Evolutionary conservation across 2,329 filamentous ascomycete genomes (phyloP).

Genomic region (Amauroascus verrucosus): DNA sequence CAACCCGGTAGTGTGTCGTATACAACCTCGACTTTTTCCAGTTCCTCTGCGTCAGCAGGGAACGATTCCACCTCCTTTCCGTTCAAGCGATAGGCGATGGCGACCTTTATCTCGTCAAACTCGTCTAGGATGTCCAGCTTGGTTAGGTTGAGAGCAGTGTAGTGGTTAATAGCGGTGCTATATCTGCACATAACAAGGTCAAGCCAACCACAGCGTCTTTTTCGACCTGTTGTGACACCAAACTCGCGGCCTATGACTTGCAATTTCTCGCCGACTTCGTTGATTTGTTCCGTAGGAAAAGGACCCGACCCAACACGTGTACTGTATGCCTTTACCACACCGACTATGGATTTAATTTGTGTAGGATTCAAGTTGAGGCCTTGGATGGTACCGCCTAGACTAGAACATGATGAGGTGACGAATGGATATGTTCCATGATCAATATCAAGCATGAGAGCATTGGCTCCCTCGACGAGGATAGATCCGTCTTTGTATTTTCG

Average conservation of each 20-base stretch:
- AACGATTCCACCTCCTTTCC: slow-evolving; percentile 45
- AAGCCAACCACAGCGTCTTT: slow-evolving; percentile 54
- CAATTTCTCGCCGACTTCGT: slow-evolving; percentile 47
- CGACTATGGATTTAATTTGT: slow-evolving; percentile 49
- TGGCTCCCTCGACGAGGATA: slow-evolving; percentile 54
- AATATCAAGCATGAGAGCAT: slow-evolving; percentile 53
- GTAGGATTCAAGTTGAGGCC: slow-evolving; percentile 50
- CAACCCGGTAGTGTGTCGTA: slow-evolving; percentile 53
- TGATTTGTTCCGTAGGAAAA: slow-evolving; percentile 53
- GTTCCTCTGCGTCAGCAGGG: slow-evolving; percentile 46
- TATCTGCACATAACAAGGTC: slow-evolving; percentile 55
- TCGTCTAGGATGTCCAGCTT: slow-evolving; percentile 56
- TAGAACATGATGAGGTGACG: slow-evolving; percentile 40
- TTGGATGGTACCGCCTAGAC: slow-evolving; percentile 44
- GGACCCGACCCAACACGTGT: slow-evolving; percentile 51
- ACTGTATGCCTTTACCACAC: slow-evolving; percentile 57
- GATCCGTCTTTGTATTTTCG: slow-evolving; percentile 45
- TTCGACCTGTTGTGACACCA: slow-evolving; percentile 51
- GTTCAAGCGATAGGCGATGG: slow-evolving; percentile 46
- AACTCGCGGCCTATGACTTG: slow-evolving; percentile 47
- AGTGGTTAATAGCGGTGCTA: slow-evolving; percentile 47
- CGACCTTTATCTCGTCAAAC: slow-evolving; percentile 54
- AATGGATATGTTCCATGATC: slow-evolving; percentile 45
- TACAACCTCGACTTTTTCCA: slow-evolving; percentile 46
- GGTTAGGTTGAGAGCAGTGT: slow-evolving; percentile 50